Evolutionary conservation across 768 basidiomycete species (phyloP).

Genomic region (Russula earlei): DNA sequence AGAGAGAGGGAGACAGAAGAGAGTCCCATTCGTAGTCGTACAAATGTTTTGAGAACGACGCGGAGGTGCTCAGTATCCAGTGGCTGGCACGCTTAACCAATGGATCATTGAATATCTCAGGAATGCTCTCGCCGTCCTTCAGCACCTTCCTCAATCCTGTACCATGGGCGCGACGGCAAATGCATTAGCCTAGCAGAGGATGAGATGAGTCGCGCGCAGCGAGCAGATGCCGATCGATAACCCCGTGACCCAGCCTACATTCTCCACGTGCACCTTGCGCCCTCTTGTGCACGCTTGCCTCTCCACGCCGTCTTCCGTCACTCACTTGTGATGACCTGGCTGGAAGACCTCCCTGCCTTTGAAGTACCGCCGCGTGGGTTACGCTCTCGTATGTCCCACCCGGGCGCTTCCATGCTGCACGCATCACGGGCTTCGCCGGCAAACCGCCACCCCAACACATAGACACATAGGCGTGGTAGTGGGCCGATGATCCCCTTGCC

Average conservation of each 20-base stretch:
- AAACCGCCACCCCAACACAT: too few relatives aligned
- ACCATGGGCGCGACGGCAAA: not conserved
- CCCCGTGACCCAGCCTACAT: conserved; percentile 60
- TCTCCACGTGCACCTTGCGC: conserved; percentile 50
- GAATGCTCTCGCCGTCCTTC: conserved; percentile 50
- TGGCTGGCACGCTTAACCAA: conserved; percentile 60
- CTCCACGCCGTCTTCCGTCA: conserved; percentile 31
- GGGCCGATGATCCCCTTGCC: too few relatives aligned
- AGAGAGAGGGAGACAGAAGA: too few relatives aligned
- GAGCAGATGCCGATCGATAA: conserved; percentile 79
- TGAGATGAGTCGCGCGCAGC: conserved; percentile 36
- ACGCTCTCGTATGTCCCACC: conserved; percentile 94
- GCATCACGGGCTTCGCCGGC: too few relatives aligned
- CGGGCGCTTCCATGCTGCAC: conserved; percentile 40
- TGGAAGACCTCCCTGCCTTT: conserved; percentile 94
- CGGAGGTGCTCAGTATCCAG: conserved; percentile 88
- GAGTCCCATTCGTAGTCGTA: conserved; percentile 89
- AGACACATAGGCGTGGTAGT: too few relatives aligned
- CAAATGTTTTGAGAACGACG: conserved; percentile 79
- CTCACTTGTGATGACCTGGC: conserved; percentile 70
- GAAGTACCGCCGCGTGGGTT: conserved; percentile 75
- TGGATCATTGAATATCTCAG: conserved; percentile 68
- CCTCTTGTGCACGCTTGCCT: conserved; percentile 37
- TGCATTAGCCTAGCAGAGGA: not conserved
- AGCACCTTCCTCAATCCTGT: conserved; percentile 70